Evolutionary conservation across 2,329 filamentous ascomycete species (phyloP), one percentile per base, ranked within the genome.

Genomic region (Pyrenophora graminea): DNA sequence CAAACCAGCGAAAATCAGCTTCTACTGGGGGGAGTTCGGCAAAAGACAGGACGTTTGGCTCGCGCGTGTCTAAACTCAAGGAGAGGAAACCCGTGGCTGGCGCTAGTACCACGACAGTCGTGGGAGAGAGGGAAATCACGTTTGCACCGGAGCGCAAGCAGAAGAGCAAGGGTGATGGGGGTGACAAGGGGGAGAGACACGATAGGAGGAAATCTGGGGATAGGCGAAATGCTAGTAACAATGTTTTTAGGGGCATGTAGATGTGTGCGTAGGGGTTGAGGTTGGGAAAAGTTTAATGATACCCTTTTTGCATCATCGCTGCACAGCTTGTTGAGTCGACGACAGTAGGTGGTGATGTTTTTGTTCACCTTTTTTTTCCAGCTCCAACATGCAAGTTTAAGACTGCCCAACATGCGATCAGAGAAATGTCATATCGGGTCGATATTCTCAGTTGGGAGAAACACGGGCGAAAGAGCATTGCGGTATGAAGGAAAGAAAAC

Each of bases 201-300:
- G 54, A 40, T 47, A 58, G 70, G 70, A 76, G 76, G 61, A 77
- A 77, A 57, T 75, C 78, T 53, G 77, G 78, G 50, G 76, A 78
- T 23, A 83, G 89, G 64, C 79, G 89, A 64, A 91, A 87, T 72
- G 89, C 89, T 43, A 91, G 88, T 73, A 82, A 81, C 45, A 92
- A 93, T 74, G 85, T 85, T 34, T 89, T 91, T 71, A 82, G 87
- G 70, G 82, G 79, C 66, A 80, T 90, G 78, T 87, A 67, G 51
- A 45, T 30, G 21, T 6, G 18, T 39, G 19, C 15, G 19, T 10
- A 19, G n/a, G 31, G 31, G 7, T 13, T 18, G 21, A 15, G 15
- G 15, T 15, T 15, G 15, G 15, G 23, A 21, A 19, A 37, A 30
- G 13, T 27, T 8, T 13, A 45, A 41, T 48, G 38, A 48, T 48